Evolutionary conservation across 2,329 filamentous ascomycete genomes (phyloP), one percentile per base, ranked within the genome.

Genomic region (Ophiostoma piceae): DNA sequence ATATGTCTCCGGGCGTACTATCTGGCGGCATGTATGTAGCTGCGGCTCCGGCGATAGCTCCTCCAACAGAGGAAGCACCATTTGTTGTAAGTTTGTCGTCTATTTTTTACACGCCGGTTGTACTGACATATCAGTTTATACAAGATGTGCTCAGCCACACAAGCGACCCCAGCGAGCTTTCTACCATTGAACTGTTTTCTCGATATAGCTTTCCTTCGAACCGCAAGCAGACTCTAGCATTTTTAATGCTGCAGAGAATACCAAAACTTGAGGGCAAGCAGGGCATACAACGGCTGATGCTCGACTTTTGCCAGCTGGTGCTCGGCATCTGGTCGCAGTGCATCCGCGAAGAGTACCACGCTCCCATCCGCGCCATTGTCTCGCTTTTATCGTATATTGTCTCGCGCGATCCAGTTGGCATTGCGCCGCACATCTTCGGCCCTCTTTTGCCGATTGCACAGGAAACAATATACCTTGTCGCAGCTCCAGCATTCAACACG

Each of bases 241-340:
- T 90, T 2, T 82, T 88, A 29, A 84, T 94, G 39, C 85, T 92
- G 68, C 87, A 91, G 72, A 85, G 84, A 64, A 79, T 94, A n/a
- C 86, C 89, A 0, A 76, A 82, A 6, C 82, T 88, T 72, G 85
- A 85, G 68, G 82, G 79, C 66, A 80, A 77, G 69, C 80, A 76
- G 68, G 83, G 80, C 71, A 85, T 80, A 67, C 82, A 80, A 78
- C 86, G 79, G 76, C 81, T 91, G 3, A 84, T 90, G 1, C 80
- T 89, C 11, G 85, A 88, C 71, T 88, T 93, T 73, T 87, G 87
- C 67, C 82, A 86, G 67, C 80, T 88, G 39, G 78, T 93, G 26
- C 83, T 92, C 67, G 82, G 84, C 19, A 77, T 94, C 16, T 94
- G 92, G 91, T 82, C 83, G 19, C 84, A 83, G 26, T 93, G 91